Evolutionary conservation across 2,329 filamentous ascomycete species (phyloP).

Genomic region (Teratosphaeria zuluensis): DNA sequence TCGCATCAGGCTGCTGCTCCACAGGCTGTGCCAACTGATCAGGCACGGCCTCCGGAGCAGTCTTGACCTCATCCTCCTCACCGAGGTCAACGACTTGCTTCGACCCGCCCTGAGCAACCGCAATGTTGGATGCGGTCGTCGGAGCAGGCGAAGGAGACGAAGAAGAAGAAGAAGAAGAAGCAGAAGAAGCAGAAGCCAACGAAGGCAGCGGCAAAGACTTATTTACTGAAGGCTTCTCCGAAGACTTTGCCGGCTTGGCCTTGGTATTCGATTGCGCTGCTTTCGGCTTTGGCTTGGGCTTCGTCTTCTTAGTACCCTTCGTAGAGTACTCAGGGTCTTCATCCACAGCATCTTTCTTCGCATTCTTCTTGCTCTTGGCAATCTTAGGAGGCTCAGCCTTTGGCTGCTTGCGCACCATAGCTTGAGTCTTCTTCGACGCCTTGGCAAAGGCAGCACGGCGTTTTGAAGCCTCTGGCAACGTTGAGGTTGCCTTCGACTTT

Average conservation of each 20-base stretch:
- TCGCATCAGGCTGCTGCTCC: background rate
- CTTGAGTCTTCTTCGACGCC: background rate
- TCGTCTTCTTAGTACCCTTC: background rate
- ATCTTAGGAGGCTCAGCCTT: background rate
- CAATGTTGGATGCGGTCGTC: background rate
- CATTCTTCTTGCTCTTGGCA: conserved; percentile 1
- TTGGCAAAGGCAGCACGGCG: conserved; percentile 4
- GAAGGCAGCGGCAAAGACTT: background rate
- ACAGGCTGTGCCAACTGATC: background rate
- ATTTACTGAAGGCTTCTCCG: background rate
- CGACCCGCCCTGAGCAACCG: background rate
- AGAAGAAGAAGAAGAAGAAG: background rate
- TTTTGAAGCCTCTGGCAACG: conserved; percentile 5
- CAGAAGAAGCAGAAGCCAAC: background rate
- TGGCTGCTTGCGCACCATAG: background rate
- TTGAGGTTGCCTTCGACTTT: conserved; percentile 6
- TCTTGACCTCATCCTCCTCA: background rate
- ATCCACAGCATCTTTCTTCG: background rate
- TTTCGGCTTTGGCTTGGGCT: background rate
- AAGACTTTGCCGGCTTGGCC: background rate
- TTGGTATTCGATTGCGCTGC: background rate
- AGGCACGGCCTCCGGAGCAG: background rate
- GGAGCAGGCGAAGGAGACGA: background rate
- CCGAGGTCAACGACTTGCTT: background rate
- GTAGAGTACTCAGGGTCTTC: background rate